A percentile compares a stretch with the other conserved stretches of the same genome.
Evolutionary conservation across 257 asterid species (phyloP).

Genomic region (Primulina huaijiensis): DNA sequence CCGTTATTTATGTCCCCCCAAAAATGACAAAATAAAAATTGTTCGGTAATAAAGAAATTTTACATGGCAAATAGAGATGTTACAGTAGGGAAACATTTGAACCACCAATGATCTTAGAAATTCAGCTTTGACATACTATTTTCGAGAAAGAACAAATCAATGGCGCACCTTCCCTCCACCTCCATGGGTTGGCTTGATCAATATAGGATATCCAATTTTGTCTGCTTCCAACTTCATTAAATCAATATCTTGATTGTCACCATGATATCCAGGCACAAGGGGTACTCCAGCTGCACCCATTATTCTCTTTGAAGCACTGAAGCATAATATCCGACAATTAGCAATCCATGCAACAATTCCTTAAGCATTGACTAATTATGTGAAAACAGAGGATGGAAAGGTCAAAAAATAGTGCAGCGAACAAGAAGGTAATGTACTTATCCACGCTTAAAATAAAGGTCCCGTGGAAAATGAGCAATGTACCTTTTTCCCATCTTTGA

Average conservation of each 20-base stretch:
- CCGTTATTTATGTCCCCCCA: neutral
- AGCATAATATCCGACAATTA: constrained; percentile 22
- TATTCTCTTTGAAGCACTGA: constrained; percentile 95
- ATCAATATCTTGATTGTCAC: constrained; percentile 80
- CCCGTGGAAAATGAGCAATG: neutral
- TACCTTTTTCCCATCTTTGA: neutral
- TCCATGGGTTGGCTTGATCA: constrained; percentile 98
- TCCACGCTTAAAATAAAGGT: neutral
- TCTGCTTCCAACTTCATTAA: constrained; percentile 91
- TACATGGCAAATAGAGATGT: neutral
- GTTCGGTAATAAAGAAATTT: neutral
- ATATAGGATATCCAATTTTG: constrained; percentile 88
- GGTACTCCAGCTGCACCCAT: constrained; percentile 99
- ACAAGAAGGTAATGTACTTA: constrained; percentile 4
- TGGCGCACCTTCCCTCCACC: constrained; percentile 91
- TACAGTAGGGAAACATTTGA: constrained; percentile 2
- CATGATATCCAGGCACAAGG: constrained; percentile 99
- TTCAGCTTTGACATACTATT: constrained; percentile 7
- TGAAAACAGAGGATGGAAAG: neutral
- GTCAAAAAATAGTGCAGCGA: neutral
- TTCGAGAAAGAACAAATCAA: constrained; percentile 18
- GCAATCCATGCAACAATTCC: constrained; percentile 9
- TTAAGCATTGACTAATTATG: neutral
- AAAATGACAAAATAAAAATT: neutral
- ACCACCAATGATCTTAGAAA: constrained; percentile 18